Conservation (phyloP, 257 asterid species). For the Jasminum sambac region DNA sequence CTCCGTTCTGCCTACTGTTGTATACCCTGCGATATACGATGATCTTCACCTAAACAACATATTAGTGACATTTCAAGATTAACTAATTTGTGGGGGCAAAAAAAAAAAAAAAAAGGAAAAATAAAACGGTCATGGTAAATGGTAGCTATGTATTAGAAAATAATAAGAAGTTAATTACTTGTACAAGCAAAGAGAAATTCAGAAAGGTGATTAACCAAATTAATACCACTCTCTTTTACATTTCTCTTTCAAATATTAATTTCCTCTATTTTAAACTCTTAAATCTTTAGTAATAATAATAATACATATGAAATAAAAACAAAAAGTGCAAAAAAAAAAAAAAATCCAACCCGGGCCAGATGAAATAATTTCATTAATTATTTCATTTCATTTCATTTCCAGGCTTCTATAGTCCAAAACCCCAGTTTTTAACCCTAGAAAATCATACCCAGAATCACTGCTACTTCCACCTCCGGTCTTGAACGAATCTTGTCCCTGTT, state of each 20-base stretch:
- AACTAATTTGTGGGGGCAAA: not conserved
- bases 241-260: conserved; percentile 9
- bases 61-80: too few relatives aligned
- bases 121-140: not conserved
- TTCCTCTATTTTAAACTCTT: not conserved
- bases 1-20: too few relatives aligned
- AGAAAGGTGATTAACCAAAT: conserved; percentile 27
- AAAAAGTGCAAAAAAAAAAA: not conserved
- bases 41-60: too few relatives aligned
- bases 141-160: not conserved
- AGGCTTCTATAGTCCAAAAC: conserved; percentile 72
- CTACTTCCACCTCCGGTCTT: conserved; percentile 24
- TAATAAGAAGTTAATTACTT: conserved; percentile 12
- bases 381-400: conserved; percentile 63
- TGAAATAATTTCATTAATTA: not conserved
- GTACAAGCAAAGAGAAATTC: conserved; percentile 27
- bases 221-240: conserved; percentile 25
- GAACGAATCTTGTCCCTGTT: conserved; percentile 5
- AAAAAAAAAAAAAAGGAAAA: not conserved
- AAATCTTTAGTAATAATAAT: not conserved
- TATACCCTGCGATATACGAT: too few relatives aligned
- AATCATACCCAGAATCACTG: conserved; percentile 47
- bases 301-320: too few relatives aligned
- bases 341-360: not conserved
- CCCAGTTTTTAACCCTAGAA: conserved; percentile 40